Conservation (phyloP, 2,329 filamentous ascomycete species). For the Phaeosphaeriaceae sp. region DNA sequence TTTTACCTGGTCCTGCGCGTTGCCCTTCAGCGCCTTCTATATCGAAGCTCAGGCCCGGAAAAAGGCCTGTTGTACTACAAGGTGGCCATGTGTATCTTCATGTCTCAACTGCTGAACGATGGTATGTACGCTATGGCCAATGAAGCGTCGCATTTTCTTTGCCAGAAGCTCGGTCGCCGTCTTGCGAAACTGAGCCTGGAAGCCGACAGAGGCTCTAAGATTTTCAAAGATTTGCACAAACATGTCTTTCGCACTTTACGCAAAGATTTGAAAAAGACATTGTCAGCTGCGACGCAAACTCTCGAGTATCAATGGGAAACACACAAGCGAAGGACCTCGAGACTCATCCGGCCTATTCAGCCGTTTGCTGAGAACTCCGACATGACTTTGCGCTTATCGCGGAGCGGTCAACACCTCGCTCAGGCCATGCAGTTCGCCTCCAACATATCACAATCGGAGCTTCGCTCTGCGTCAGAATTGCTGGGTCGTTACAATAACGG, state of each 20-base stretch:
- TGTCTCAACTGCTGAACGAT: slow-evolving; percentile 58
- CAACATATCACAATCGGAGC: neutral
- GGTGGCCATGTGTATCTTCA: slow-evolving; percentile 58
- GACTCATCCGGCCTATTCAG: slow-evolving; percentile 54
- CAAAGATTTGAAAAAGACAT: slow-evolving; percentile 16
- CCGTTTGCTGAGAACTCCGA: slow-evolving; percentile 34
- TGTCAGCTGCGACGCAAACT: slow-evolving; percentile 18
- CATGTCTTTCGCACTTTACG: slow-evolving; percentile 6
- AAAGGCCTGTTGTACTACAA: slow-evolving; percentile 63
- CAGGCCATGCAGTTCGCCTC: slow-evolving; percentile 3
- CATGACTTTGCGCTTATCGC: slow-evolving; percentile 23
- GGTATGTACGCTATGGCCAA: slow-evolving; percentile 30
- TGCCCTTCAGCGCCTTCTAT: slow-evolving; percentile 61
- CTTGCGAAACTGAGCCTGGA: slow-evolving; percentile 64
- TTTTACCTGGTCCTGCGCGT: slow-evolving; percentile 70
- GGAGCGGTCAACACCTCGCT: slow-evolving; percentile 22
- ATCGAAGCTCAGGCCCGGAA: slow-evolving; percentile 47
- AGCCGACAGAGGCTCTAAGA: neutral
- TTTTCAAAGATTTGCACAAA: neutral
- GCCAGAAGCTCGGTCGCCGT: slow-evolving; percentile 63
- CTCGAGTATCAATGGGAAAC: slow-evolving; percentile 30
- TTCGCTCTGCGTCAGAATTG: slow-evolving; percentile 17
- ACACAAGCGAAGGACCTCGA: slow-evolving; percentile 31
- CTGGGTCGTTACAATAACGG: slow-evolving; percentile 21
- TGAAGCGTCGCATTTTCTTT: slow-evolving; percentile 52